Percentiles rank a stretch among this genome's conserved stretches.
Conservation (phyloP, 768 basidiomycete genomes). For the Amanita pallidorosea region DNA sequence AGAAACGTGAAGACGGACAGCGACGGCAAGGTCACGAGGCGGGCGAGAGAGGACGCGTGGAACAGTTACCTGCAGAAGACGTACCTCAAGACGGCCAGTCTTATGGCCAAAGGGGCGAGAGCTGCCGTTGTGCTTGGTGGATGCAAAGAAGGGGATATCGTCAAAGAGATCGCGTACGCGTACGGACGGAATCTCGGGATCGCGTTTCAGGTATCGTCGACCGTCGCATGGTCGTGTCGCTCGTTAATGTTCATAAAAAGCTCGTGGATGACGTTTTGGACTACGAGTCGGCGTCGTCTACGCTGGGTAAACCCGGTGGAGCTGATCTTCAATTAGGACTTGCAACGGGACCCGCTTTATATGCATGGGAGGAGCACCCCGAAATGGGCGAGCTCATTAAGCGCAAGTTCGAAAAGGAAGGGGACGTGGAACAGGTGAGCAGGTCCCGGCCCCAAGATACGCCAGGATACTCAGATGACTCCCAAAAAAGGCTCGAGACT, state of each 20-base stretch:
- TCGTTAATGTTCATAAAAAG: conserved; percentile 22
- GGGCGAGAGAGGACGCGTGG: conserved; percentile 41
- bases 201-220: conserved; percentile 77
- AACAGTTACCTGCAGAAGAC: conserved; percentile 84
- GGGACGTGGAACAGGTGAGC: conserved; percentile 77
- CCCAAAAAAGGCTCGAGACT: conserved; percentile 49
- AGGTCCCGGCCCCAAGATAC: not conserved
- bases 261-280: conserved; percentile 94
- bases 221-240: not conserved
- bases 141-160: conserved; percentile 68
- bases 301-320: conserved; percentile 87
- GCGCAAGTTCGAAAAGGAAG: conserved; percentile 68
- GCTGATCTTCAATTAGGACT: conserved; percentile 77
- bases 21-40: conserved; percentile 10
- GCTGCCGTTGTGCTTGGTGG: conserved; percentile 87
- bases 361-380: conserved; percentile 89
- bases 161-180: conserved; percentile 94
- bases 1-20: conserved; percentile 36
- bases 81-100: conserved; percentile 86
- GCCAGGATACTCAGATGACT: conserved; percentile 2
- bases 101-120: conserved; percentile 88
- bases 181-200: conserved; percentile 91
- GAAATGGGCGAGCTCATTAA: conserved; percentile 81
- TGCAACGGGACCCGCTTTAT: conserved; percentile 90
- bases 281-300: conserved; percentile 65